Conservation (phyloP, 2,329 filamentous ascomycete genomes). For the Cladosporium sp. region DNA sequence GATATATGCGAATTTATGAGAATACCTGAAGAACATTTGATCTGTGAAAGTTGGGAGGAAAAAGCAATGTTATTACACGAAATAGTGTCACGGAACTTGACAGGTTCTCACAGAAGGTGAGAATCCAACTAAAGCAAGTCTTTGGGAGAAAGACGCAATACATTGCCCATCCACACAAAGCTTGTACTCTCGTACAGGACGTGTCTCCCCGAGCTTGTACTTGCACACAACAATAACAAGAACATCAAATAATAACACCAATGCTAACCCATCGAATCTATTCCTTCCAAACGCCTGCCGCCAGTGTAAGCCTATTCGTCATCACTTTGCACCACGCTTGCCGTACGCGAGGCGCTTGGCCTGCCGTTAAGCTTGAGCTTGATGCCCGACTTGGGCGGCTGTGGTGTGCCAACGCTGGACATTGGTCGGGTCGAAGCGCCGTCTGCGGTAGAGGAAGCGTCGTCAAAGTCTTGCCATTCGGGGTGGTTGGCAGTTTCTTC, state of each 20-base stretch:
- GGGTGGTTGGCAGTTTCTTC: conserved; percentile 53
- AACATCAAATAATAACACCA: conserved; percentile 6
- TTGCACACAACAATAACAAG: neutral
- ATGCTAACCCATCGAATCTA: conserved; percentile 12
- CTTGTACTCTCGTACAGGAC: neutral
- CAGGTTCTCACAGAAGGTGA: too few relatives aligned
- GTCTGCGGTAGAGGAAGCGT: conserved; percentile 45
- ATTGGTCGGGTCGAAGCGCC: conserved; percentile 47
- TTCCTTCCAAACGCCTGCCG: conserved; percentile 3
- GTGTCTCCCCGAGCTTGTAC: neutral
- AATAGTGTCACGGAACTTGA: too few relatives aligned
- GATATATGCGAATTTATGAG: conserved; percentile 1
- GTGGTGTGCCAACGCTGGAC: conserved; percentile 61
- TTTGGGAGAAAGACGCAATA: neutral
- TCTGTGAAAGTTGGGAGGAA: neutral
- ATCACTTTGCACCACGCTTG: conserved; percentile 48
- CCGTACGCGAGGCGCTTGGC: conserved; percentile 31
- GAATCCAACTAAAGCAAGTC: neutral
- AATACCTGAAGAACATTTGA: neutral
- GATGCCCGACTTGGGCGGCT: conserved; percentile 48
- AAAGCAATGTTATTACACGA: conserved; percentile 2
- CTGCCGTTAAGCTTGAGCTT: conserved; percentile 62
- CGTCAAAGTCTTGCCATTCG: conserved; percentile 55
- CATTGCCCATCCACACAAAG: neutral
- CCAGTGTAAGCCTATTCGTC: conserved; percentile 39